Percentiles rank a stretch among this genome's conserved stretches.
Evolutionary conservation across 2,329 filamentous ascomycete genomes (phyloP).

Genomic region (Ophiosphaerella herpotricha): DNA sequence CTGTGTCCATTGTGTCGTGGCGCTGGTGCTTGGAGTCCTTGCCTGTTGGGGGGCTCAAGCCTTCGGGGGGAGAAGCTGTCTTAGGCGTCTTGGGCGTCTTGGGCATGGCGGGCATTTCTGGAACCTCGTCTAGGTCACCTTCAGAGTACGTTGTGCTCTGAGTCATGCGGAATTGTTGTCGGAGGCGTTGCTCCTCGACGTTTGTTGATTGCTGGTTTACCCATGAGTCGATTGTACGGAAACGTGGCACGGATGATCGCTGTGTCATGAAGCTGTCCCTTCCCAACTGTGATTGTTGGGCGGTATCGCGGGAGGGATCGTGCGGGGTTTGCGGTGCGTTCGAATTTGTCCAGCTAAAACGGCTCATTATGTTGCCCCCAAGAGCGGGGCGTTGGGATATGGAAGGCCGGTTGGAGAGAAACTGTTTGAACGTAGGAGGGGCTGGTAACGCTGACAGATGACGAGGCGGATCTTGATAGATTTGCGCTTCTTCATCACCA

Average conservation of each 20-base stretch:
- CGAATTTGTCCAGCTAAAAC: constrained; percentile 49
- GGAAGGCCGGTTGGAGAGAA: constrained; percentile 43
- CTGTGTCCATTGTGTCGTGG: constrained; percentile 43
- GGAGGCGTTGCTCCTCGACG: constrained; percentile 43
- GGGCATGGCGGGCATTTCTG: constrained; percentile 38
- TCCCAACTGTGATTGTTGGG: constrained; percentile 6
- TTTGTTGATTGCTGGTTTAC: constrained; percentile 47
- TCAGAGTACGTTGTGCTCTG: constrained; percentile 32
- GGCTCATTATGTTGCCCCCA: constrained; percentile 31
- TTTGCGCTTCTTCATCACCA: constrained; percentile 27
- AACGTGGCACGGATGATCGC: constrained; percentile 44
- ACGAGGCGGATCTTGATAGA: constrained; percentile 22
- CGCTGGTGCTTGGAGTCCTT: constrained; percentile 41
- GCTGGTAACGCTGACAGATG: constrained; percentile 30
- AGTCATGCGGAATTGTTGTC: constrained; percentile 41
- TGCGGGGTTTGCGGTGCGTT: constrained; percentile 46
- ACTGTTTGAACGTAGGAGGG: constrained; percentile 46
- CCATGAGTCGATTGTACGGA: constrained; percentile 49
- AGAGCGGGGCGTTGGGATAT: constrained; percentile 34
- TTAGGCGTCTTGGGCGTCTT: constrained; percentile 21
- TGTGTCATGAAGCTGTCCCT: constrained; percentile 45
- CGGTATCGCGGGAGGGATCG: constrained; percentile 35
- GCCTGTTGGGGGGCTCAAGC: constrained; percentile 12
- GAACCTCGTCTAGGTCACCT: constrained; percentile 27
- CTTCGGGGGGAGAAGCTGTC: constrained; percentile 22